Base-by-base conservation (phyloP, 495 filamentous ascomycete species). In the Letharia lupina region DNA sequence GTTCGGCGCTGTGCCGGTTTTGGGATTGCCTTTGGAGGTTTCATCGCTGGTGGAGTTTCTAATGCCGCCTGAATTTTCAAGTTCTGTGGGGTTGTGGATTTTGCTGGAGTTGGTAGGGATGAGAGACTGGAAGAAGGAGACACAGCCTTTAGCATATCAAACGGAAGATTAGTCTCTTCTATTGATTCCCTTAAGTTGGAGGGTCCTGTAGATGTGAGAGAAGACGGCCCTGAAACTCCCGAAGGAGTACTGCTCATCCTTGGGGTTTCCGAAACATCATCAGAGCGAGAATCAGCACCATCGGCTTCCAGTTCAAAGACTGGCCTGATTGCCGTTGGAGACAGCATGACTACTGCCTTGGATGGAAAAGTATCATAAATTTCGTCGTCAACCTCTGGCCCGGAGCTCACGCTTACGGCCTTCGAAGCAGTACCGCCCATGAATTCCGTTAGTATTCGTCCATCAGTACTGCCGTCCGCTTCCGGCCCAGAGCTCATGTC, bases 181-280 rank as follows among this genome's bases (percentile, higher is more conserved):
- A 50, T 18, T 28, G 68, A 59, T 41, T 57, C 56, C 23, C 66
- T 69, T n/a, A 70, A 61, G 40, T 66, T 67, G 12, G 71, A 61
- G 20, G 56, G 62, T 37, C 56, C 65, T 28, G 62, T 59, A 11
- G 71, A 69, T 23, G 69, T 73, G 45, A 66, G 47, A 47, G 71
- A 73, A 50, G 69, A 70, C 15, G 66, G 54, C 35, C 60, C 71
- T 28, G 71, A 70, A 12, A 58, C 42, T 44, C 70, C 68, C n/a
- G 70, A 71, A 35, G 69, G 65, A 20, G 65, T 69, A 45, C 63
- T 71, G 41, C 69, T 70, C 63, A 60, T 64, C 37, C 65, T 67
- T 62, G 54, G 70, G 52, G 64, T 70, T 40, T 57, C 60, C 15
- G 71, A 71, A 52, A 67, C 65, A 16, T 48, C 67, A 62, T 72